Evolutionary conservation across 2,329 filamentous ascomycete genomes (phyloP).

Genomic region (Diaporthe citrichinensis): DNA sequence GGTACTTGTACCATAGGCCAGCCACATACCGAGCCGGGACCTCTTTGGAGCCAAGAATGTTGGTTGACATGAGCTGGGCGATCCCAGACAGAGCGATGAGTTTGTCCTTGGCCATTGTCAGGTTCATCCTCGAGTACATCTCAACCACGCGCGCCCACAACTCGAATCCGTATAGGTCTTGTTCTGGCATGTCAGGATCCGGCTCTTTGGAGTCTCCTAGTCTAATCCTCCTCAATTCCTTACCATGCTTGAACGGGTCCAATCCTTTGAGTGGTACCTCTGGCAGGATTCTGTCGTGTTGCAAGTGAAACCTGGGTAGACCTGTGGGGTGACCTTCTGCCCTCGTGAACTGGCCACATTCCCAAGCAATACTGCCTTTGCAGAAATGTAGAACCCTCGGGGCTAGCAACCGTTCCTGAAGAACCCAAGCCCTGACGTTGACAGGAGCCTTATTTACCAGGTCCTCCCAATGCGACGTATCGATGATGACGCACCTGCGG

Average conservation of each 20-base stretch:
- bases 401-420: conserved; percentile 45
- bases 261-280: not conserved
- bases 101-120: conserved; percentile 31
- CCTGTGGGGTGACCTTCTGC: conserved; percentile 1
- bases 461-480: not conserved
- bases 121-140: conserved; percentile 5
- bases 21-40: conserved; percentile 21
- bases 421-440: conserved; percentile 45
- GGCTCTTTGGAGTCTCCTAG: not conserved
- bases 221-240: not conserved
- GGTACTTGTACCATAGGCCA: not conserved
- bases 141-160: conserved; percentile 21
- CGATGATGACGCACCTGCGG: not conserved
- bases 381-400: conserved; percentile 44
- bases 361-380: conserved; percentile 41
- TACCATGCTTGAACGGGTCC: not conserved
- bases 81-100: conserved; percentile 38
- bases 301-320: not conserved
- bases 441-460: conserved; percentile 18
- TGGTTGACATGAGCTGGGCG: conserved; percentile 22
- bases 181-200: not conserved
- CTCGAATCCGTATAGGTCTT: conserved; percentile 5
- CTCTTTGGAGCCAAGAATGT: not conserved
- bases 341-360: conserved; percentile 32
- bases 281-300: not conserved